Percentiles rank a stretch among this genome's conserved stretches.
Conservation (phyloP, 2,329 filamentous ascomycete species). For the Stemphylium beticola region DNA sequence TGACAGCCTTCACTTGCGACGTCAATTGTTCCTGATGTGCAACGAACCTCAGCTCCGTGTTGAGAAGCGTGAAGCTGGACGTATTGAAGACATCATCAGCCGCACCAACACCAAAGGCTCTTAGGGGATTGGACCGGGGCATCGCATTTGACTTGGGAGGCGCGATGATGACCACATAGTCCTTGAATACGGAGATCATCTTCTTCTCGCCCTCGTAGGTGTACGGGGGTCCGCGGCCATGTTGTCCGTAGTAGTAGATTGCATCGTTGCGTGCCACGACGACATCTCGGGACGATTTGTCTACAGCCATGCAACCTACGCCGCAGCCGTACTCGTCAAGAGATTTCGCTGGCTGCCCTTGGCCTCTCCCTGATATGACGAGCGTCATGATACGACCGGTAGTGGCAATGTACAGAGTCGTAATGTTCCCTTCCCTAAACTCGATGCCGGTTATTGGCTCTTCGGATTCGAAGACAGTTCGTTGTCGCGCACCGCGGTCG, state of each 20-base stretch:
- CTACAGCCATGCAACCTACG: constrained; percentile 92
- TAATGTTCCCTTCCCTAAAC: constrained; percentile 68
- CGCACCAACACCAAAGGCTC: constrained; percentile 74
- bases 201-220: constrained; percentile 93
- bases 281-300: constrained; percentile 79
- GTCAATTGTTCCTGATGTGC: constrained; percentile 87
- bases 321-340: constrained; percentile 90
- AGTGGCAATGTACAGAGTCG: constrained; percentile 89
- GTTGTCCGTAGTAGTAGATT: constrained; percentile 87
- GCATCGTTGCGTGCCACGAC: constrained; percentile 95
- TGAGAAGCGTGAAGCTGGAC: constrained; percentile 87
- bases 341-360: constrained; percentile 85
- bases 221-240: constrained; percentile 84
- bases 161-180: constrained; percentile 87
- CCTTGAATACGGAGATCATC: constrained; percentile 75
- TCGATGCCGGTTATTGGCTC: constrained; percentile 94
- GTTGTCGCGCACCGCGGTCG: constrained; percentile 90
- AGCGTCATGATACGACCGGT: constrained; percentile 87
- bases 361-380: constrained; percentile 83
- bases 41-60: constrained; percentile 87
- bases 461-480: constrained; percentile 94
- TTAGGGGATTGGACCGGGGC: constrained; percentile 65
- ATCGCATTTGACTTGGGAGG: constrained; percentile 68
- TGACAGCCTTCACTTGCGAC: constrained; percentile 78
- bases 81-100: constrained; percentile 84